These are phyloP conservation scores for Eustoma russellianum DNA, from an alignment of 257 asterid species.

Conservation along the genomic window DNA sequence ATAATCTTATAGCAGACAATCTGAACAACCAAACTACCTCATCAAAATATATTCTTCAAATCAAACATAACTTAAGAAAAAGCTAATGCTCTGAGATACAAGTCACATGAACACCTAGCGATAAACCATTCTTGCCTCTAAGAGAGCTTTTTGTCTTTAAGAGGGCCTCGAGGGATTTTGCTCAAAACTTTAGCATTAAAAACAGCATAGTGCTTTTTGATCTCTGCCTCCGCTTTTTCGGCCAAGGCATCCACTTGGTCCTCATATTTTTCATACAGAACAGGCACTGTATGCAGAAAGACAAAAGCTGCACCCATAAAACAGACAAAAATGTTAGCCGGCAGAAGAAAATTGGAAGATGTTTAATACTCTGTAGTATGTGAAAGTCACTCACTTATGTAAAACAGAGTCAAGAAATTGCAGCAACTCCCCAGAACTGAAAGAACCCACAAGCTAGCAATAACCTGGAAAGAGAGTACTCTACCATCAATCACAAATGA, in stretches of 20 bases:
- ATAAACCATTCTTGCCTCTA: slow-evolving; percentile 19
- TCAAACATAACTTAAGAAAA: too few relatives aligned
- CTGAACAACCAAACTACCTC: too few relatives aligned
- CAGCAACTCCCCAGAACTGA: slow-evolving; percentile 64
- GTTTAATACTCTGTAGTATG: not conserved
- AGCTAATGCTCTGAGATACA: slow-evolving; percentile 14
- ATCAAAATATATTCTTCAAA: too few relatives aligned
- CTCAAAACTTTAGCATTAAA: slow-evolving; percentile 65
- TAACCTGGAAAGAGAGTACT: slow-evolving; percentile 36
- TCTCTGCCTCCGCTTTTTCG: slow-evolving; percentile 77
- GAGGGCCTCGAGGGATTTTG: slow-evolving; percentile 60
- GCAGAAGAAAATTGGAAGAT: not conserved
- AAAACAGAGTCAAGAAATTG: slow-evolving; percentile 63
- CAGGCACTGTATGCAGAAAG: slow-evolving; percentile 67
- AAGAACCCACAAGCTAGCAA: slow-evolving; percentile 64
- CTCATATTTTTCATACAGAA: slow-evolving; percentile 69
- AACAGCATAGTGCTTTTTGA: slow-evolving; percentile 71
- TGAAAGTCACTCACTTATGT: slow-evolving; percentile 42
- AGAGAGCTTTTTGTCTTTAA: slow-evolving; percentile 49
- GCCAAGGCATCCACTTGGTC: slow-evolving; percentile 76
- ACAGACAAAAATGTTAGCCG: not conserved
- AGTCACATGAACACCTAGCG: slow-evolving; percentile 23
- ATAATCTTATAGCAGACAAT: too few relatives aligned
- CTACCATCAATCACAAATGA: too few relatives aligned
- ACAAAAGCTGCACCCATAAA: slow-evolving; percentile 36